These are phyloP conservation scores for Monilinia fructigena DNA, from an alignment of 2,329 filamentous ascomycete species.

Conservation along the genomic window DNA sequence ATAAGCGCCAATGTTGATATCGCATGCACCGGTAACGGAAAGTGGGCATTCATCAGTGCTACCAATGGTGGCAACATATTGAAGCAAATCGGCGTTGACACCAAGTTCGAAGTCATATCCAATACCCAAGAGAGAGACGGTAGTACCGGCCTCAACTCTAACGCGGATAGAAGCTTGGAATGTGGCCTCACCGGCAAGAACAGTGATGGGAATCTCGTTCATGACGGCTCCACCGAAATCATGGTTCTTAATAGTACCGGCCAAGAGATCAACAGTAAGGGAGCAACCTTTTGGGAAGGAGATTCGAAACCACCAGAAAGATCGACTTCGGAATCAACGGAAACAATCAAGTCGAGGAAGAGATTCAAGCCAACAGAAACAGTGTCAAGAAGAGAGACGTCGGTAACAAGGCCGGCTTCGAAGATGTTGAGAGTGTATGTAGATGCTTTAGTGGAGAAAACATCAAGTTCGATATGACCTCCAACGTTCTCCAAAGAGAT, in stretches of 20 bases:
- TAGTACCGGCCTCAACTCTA: slow-evolving; percentile 31
- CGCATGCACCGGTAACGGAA: slow-evolving; percentile 25
- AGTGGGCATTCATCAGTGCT: slow-evolving; percentile 26
- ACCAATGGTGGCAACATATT: slow-evolving; percentile 29
- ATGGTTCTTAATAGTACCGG: slow-evolving; percentile 29
- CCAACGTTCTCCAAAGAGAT: slow-evolving; percentile 29
- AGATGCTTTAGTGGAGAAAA: slow-evolving; percentile 25
- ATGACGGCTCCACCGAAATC: slow-evolving; percentile 28
- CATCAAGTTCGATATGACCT: slow-evolving; percentile 32
- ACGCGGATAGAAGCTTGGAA: slow-evolving; percentile 33
- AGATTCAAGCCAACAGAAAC: slow-evolving; percentile 30
- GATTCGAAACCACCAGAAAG: slow-evolving; percentile 32
- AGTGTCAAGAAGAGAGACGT: slow-evolving; percentile 29
- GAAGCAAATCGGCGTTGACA: slow-evolving; percentile 31
- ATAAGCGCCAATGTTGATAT: slow-evolving; percentile 32
- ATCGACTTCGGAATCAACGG: slow-evolving; percentile 29
- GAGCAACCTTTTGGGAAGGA: slow-evolving; percentile 32
- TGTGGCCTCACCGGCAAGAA: slow-evolving; percentile 29
- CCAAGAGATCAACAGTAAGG: slow-evolving; percentile 33
- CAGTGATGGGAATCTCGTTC: slow-evolving; percentile 29
- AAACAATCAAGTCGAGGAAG: slow-evolving; percentile 33
- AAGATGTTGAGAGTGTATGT: slow-evolving; percentile 31
- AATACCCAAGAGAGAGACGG: slow-evolving; percentile 29
- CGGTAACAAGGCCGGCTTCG: slow-evolving; percentile 24
- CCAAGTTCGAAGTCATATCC: slow-evolving; percentile 32